A percentile compares a stretch with the other conserved stretches of the same genome.
Evolutionary conservation across 106 monocot species (phyloP).

Genomic region (Vanilla planifolia): DNA sequence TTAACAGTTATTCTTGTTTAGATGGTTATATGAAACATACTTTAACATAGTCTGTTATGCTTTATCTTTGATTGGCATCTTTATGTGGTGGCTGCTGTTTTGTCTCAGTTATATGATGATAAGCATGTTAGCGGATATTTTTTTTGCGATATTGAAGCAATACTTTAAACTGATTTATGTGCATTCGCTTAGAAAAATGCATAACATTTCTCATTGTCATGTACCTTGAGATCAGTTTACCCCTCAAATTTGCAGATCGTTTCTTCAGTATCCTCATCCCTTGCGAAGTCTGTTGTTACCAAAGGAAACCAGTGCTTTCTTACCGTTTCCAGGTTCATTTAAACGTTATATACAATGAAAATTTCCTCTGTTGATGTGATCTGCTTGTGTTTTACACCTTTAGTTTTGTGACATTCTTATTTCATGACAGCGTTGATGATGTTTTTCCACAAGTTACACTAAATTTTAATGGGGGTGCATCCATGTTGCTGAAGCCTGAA

Average conservation of each 20-base stretch:
- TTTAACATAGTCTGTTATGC: too few species aligned
- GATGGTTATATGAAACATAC: too few species aligned
- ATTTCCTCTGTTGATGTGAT: neutral
- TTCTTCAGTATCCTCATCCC: conserved; percentile 35
- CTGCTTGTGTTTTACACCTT: neutral
- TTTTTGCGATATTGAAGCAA: too few species aligned
- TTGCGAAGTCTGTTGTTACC: conserved; percentile 30
- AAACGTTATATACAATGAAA: too few species aligned
- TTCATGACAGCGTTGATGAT: conserved; percentile 44
- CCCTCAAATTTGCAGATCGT: conserved; percentile 34
- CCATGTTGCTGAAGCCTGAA: conserved; percentile 64
- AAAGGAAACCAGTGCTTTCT: conserved; percentile 76
- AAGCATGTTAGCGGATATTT: too few species aligned
- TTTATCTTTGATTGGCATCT: too few species aligned
- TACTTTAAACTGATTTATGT: too few species aligned
- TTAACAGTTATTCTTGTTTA: too few species aligned
- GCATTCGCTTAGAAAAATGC: too few species aligned
- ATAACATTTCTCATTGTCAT: neutral
- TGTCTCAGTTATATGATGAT: too few species aligned
- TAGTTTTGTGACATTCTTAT: neutral
- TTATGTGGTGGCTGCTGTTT: too few species aligned
- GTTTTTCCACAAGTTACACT: conserved; percentile 69
- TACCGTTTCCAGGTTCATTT: conserved; percentile 52
- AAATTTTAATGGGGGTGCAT: conserved; percentile 64
- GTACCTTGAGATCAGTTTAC: neutral